phyloP scores from a whole-genome alignment of 768 basidiomycete species.

The Russula abietina region DNA sequence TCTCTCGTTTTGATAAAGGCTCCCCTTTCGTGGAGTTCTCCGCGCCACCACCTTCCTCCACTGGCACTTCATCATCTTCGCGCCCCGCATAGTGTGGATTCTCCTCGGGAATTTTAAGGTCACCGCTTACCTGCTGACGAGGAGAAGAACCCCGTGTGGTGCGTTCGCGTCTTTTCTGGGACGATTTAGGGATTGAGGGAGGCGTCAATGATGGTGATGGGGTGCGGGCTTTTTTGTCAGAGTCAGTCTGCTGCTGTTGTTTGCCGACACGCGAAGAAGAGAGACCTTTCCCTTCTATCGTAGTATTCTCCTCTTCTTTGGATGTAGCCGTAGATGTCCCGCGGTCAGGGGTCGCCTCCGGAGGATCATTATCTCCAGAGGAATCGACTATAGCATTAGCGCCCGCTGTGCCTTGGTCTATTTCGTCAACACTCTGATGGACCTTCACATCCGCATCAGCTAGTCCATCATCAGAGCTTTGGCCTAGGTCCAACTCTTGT shows the following conservation, averaged over 20 bases:
- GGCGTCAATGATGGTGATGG: slow-evolving; percentile 13
- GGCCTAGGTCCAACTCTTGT: slow-evolving; percentile 43
- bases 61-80: slow-evolving; percentile 13
- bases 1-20: slow-evolving; percentile 73
- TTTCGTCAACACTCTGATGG: not conserved
- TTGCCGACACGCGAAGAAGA: not conserved
- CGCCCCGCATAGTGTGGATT: not conserved
- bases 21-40: slow-evolving; percentile 26
- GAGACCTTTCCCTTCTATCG: slow-evolving; percentile 8
- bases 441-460: slow-evolving; percentile 15
- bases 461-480: slow-evolving; percentile 3
- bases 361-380: not conserved
- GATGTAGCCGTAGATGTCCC: not conserved
- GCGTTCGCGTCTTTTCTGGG: not conserved
- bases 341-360: slow-evolving; percentile 9
- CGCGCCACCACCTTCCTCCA: slow-evolving; percentile 11
- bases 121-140: not conserved
- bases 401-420: slow-evolving; percentile 2
- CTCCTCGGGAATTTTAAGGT: not conserved
- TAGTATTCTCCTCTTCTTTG: slow-evolving; percentile 1
- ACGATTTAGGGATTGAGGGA: not conserved
- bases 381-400: not conserved
- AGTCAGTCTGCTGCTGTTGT: slow-evolving; percentile 1
- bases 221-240: slow-evolving; percentile 1
- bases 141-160: not conserved